Base-by-base conservation (phyloP, 139 green algal species). In the Trebouxia sp. region DNA sequence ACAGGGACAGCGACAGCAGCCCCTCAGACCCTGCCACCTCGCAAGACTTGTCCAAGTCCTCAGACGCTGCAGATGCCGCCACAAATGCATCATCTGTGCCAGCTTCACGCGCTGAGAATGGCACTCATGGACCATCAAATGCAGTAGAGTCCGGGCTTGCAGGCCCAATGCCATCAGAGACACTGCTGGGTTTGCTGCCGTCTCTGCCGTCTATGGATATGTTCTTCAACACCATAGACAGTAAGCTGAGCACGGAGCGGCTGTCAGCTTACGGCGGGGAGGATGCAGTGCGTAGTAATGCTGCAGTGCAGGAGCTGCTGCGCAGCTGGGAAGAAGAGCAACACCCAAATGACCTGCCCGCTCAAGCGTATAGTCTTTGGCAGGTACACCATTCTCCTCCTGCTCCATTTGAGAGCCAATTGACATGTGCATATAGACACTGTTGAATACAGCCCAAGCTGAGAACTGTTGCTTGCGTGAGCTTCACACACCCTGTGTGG, bases 281-380 rank as follows among this genome's bases (percentile, higher is more conserved):
- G 4, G 62, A 42, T 42, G 11, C 62, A 7, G 26, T 43, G 12
- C 62, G 32, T 26, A 70, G 62, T 32, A 45, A 70, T 26, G 12
- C 12, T 39, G 62, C 62, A 10, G 62, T 70, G 11, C 62, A 70
- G n/a, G 62, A 70, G 3, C n/a, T 70, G 32, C 62, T 70, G 62
- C 62, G 12, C 2, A 70, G 62, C 62, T 70, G 62, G 62, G 32
- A 70, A 43, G 32, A 70, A 6, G 62, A 70, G 5, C 32, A 70
- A 3, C 30, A 9, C 12, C 20, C 10, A 43, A 12, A 5, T 26
- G 62, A 70, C 3, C 62, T 42, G 30, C 32, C 62, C 8, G 24
- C 42, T 5, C 32, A 42, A 28, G 28, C 56, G 24, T 28, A 67
- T 7, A 12, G 35, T 32, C 3, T 8, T 43, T 70, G 62, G 62